Base-by-base conservation (phyloP, 805 yeast species). In the Lipomyces spencermartinsiae region DNA sequence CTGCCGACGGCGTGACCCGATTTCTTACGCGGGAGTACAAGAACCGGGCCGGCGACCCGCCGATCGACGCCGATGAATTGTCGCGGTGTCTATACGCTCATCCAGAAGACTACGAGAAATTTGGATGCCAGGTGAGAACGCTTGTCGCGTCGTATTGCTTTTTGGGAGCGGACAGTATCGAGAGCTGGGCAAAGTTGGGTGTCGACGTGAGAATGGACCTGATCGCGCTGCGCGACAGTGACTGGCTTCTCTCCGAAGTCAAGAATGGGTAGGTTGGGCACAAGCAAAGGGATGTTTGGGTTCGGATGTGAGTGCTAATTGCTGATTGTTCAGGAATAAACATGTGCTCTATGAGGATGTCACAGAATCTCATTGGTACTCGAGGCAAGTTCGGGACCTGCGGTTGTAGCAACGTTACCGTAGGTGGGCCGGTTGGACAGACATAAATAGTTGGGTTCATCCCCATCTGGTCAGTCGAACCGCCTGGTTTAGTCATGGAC, bases 201-300 rank as follows among this genome's bases (percentile, higher is more conserved):
- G 49, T 43, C 49, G 49, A 43, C n/a, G 49, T 43, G 3, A 16
- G 49, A 19, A 43, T 43, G 49, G 49, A 43, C 49, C 49, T 43
- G 49, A 43, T 43, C 49, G 49, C 49, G 16, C 49, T 43, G 6
- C 49, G 49, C 22, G 49, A 43, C n/a, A 43, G 49, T 43, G 49
- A 43, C 49, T 43, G 49, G 49, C 22, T 43, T 1, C 10, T 43
- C 2, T 43, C 49, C 6, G 49, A 43, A 2, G 49, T 43, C 49
- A 43, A 43, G 49, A 43, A 43, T 16, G 49, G 49, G 49, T 43
- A 43, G 7, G 49, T 12, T 1, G 43, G 43, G n/a, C n/a, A n/a
- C 43, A 37, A 14, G 6, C 43, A 16, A 5, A 5, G 9, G 9
- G n/a, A 22, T 5, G 9, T 16, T 43, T 7, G 22, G 8, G 22